Evolutionary conservation across 2,329 filamentous ascomycete species (phyloP), one percentile per base, ranked within the genome.

Genomic region (Diaporthe amygdali): DNA sequence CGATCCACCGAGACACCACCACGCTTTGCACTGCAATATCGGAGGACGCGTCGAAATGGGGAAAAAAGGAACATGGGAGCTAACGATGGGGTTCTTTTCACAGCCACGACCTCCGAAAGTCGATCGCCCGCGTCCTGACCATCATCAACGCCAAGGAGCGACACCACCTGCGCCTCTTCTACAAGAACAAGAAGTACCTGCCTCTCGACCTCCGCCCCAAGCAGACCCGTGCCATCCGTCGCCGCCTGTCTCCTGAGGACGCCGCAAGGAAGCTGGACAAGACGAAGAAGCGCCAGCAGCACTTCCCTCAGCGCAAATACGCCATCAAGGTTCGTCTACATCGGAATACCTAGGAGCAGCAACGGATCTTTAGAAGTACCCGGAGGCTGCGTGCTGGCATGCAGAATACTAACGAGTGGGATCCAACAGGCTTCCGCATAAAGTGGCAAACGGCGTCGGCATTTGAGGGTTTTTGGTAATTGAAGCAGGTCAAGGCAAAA

Each of bases 71-170:
- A 17, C 66, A 67, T 46, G 46, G 67, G 67, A 70, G 39, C 72
- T 75, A 73, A 76, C 76, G n/a, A 73, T 75, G 77, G 70, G 79
- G 72, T 69, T 59, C 74, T 75, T 69, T 72, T 71, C 76, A 79
- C 80, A 98, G 95, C 88, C 94, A 97, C 90, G 97, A 99, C 86
- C 91, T 99, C 85, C 95, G 96, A 90, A 99, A 99, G 92, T 97
- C 95, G 78, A 98, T 99, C 87, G 97, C 96, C 83, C 95, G 96
- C 84, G 94, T 98, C 87, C 92, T 99, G 81, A 99, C 96, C 86
- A 91, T 99, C 89, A 97, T 99, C 92, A 99, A 98, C 91, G 93
- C 95, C 87, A 98, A 97, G 92, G 96, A 99, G 90, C 93, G 97
- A 85, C 90, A 94, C 78, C 95, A 98, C 89, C 94, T 99, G 82